Conservation (phyloP, 2,329 filamentous ascomycete species). For the Apiospora hydei region DNA sequence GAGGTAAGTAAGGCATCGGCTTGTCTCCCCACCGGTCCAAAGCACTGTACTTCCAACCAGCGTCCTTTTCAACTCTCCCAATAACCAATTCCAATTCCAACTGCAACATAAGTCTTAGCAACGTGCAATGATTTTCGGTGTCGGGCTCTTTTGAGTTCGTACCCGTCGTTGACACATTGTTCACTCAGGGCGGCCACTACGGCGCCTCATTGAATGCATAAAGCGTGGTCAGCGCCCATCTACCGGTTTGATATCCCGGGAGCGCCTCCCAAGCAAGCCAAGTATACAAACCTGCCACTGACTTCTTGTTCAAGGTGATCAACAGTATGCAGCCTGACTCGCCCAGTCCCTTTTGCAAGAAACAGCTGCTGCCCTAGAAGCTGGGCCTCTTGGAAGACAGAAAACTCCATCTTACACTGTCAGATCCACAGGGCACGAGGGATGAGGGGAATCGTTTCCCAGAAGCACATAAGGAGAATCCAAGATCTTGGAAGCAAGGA, state of each 20-base stretch:
- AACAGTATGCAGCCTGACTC: background rate
- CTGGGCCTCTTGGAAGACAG: background rate
- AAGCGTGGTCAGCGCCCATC: constrained; percentile 4
- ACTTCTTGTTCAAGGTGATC: background rate
- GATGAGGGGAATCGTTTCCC: background rate
- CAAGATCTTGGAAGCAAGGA: constrained; percentile 3
- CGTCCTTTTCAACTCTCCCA: background rate
- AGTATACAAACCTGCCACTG: background rate
- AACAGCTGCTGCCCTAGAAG: background rate
- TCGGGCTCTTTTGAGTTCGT: background rate
- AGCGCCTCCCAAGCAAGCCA: constrained; percentile 12
- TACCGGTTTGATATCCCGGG: background rate
- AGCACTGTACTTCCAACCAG: background rate
- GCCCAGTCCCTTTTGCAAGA: background rate
- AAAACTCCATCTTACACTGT: background rate
- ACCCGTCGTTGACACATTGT: background rate
- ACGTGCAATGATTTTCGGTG: background rate
- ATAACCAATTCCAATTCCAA: background rate
- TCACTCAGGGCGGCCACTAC: background rate
- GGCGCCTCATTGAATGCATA: background rate
- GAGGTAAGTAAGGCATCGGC: background rate
- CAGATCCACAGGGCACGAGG: background rate
- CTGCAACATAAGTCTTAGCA: background rate
- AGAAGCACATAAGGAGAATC: background rate
- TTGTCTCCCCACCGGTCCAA: background rate